Base-by-base conservation (phyloP, 441 rosid species). In the Metrosideros polymorpha region DNA sequence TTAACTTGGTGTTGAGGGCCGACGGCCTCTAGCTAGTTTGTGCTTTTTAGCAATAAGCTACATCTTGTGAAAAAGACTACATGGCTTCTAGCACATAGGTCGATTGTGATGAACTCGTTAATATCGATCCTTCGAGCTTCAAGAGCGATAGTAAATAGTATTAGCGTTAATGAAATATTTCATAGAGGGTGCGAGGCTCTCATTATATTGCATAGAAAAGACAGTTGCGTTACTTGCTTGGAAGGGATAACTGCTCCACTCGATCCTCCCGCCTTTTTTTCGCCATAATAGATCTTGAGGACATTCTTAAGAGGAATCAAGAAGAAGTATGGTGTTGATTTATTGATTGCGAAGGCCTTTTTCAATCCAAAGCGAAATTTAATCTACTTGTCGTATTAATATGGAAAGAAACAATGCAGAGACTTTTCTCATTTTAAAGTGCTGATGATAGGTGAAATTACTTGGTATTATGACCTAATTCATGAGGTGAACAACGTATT, bases 401-500 rank as follows among this genome's bases (percentile, higher is more conserved):
- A 61, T 61, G 43, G 2, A 18, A 32, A 32, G 42, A 35, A 42
- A 17, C 22, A 15, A 7, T 17, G 9, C 13, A 63, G 13, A 35
- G 45, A 19, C 45, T 35, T 19, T 66, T 10, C 77, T 66, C 14
- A 8, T 3, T 3, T 5, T 66, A 19, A 9, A 3, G 27, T 35
- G 77, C 7, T 4, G 4, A 32, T 30, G 12, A 32, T 18, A 2
- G 3, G 43, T 63, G 25, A 2, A 32, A 63, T 18, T 32, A 63
- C 76, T 5, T 0, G 0, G 15, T 66, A 66, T 35, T 2, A 19
- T 35, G 77, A 63, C 43, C 25, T 63, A 19, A 17, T 19, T 19
- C 0, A 9, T 9, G 45, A 19, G 77, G 45, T 9, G 25, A 63
- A 63, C 32, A 0, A 43, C 0, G 0, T 18, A 32, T 63, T 4